A percentile compares a stretch with the other conserved stretches of the same genome.
Evolutionary conservation across 768 basidiomycete species (phyloP).

Genomic region (Boletus reticulatus): DNA sequence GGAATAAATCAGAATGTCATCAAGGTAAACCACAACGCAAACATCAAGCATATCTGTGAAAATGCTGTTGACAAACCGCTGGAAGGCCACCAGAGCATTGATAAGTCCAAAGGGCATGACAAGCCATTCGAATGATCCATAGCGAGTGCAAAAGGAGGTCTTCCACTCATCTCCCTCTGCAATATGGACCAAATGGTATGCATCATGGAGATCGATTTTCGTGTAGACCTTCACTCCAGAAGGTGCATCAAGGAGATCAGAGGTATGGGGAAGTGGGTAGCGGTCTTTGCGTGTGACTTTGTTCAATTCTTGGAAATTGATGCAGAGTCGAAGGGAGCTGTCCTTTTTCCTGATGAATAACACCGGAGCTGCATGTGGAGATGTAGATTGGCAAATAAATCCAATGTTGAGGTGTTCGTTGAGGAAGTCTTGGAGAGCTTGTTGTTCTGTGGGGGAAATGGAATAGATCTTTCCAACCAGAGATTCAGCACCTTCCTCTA

Average conservation of each 20-base stretch:
- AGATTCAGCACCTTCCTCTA: too few species aligned
- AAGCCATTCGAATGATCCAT: too few species aligned
- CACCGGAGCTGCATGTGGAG: not conserved
- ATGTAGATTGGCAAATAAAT: not conserved
- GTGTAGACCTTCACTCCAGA: not conserved
- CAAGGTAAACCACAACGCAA: too few species aligned
- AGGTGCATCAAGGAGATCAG: not conserved
- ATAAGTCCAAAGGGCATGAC: too few species aligned
- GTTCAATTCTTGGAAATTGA: slow-evolving; percentile 35
- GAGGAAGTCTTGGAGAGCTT: not conserved
- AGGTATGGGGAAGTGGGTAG: slow-evolving; percentile 20
- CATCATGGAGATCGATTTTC: not conserved
- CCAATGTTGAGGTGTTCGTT: slow-evolving; percentile 18
- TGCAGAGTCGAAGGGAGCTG: slow-evolving; percentile 17
- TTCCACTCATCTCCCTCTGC: too few species aligned
- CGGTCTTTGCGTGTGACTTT: slow-evolving; percentile 24
- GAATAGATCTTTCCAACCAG: not conserved
- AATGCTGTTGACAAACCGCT: too few species aligned
- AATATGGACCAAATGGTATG: not conserved
- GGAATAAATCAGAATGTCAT: too few species aligned
- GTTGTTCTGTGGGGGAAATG: not conserved
- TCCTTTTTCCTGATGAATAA: not conserved
- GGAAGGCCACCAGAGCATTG: not conserved
- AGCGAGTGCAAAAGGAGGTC: too few species aligned
- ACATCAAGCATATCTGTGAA: too few species aligned